Evolutionary conservation across 305 asterid species (phyloP).

Genomic region (Andrographis paniculata): DNA sequence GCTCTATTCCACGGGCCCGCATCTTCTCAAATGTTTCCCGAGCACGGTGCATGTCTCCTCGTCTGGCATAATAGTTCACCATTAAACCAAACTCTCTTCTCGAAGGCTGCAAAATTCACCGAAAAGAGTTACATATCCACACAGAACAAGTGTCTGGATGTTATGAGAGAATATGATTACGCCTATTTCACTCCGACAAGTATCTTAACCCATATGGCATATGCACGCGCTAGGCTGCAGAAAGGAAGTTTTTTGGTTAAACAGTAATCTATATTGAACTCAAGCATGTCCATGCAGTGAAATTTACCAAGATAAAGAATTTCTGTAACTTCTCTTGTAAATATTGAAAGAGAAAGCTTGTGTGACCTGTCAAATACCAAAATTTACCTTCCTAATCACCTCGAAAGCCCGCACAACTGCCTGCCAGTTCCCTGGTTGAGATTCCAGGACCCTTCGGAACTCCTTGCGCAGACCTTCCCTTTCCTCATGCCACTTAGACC

Average conservation of each 20-base stretch:
- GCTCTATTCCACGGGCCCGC: slow-evolving; percentile 96
- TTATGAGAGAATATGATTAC: too few relatives aligned
- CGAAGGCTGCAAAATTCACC: slow-evolving; percentile 87
- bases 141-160: background rate
- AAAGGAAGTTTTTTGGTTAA: too few relatives aligned
- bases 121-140: background rate
- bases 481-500: slow-evolving; percentile 88
- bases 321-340: too few relatives aligned
- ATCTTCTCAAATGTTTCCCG: slow-evolving; percentile 92
- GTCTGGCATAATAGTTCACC: slow-evolving; percentile 91
- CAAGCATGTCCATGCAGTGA: too few relatives aligned
- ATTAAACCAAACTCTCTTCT: slow-evolving; percentile 90
- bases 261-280: too few relatives aligned
- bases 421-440: slow-evolving; percentile 92
- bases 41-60: slow-evolving; percentile 98
- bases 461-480: slow-evolving; percentile 70
- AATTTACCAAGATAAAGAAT: too few relatives aligned
- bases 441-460: slow-evolving; percentile 36
- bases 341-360: too few relatives aligned
- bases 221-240: too few relatives aligned
- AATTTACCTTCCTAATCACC: slow-evolving; percentile 78
- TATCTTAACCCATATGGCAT: too few relatives aligned
- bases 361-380: slow-evolving; percentile 13
- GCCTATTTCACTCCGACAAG: too few relatives aligned
- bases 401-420: slow-evolving; percentile 77